Evolutionary conservation across 345 rosid genomes (phyloP).

Genomic region (Adansonia digitata): DNA sequence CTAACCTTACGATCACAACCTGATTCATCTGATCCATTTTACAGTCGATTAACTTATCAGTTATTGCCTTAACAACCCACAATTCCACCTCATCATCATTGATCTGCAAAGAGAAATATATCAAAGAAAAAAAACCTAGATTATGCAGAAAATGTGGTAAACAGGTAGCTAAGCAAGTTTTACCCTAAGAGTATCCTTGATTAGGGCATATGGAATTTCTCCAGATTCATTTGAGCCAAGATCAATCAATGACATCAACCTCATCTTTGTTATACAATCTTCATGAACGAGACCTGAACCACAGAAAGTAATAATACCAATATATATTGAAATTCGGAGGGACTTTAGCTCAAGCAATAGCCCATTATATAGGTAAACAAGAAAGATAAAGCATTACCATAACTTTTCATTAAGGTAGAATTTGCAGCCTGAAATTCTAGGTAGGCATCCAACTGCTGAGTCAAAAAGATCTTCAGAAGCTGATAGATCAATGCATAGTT

Average conservation of each 20-base stretch:
- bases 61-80: no score
- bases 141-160: neutral
- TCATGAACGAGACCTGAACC: slow-evolving; percentile 74
- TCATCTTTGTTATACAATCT: slow-evolving; percentile 84
- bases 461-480: slow-evolving; percentile 78
- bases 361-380: neutral
- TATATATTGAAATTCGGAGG: neutral
- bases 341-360: neutral
- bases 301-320: neutral
- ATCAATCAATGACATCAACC: slow-evolving; percentile 74
- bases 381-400: slow-evolving; percentile 39
- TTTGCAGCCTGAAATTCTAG: slow-evolving; percentile 68
- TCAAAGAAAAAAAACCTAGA: slow-evolving; percentile 7
- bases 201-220: slow-evolving; percentile 56
- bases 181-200: slow-evolving; percentile 71
- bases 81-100: slow-evolving; percentile 66
- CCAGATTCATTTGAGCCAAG: slow-evolving; percentile 67
- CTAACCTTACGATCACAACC: no score
- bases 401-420: slow-evolving; percentile 58
- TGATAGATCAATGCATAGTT: slow-evolving; percentile 63
- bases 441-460: slow-evolving; percentile 73
- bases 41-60: no score
- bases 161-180: slow-evolving; percentile 2
- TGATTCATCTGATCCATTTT: no score
- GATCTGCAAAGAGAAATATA: slow-evolving; percentile 37